Base-by-base conservation (phyloP, 805 yeast genomes). In the Sungouiozyma ichnusensis region DNA sequence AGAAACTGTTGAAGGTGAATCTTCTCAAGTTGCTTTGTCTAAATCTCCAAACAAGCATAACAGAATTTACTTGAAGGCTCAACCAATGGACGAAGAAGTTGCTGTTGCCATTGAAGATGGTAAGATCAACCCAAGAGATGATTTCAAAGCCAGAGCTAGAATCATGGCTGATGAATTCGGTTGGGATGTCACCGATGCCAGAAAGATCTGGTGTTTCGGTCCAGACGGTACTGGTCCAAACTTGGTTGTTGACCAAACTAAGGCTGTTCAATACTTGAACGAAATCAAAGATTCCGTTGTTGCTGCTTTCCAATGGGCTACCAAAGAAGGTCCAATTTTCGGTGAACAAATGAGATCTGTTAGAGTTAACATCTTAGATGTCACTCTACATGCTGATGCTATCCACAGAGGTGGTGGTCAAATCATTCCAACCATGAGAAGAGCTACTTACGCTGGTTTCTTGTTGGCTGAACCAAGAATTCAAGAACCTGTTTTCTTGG, bases 371-470 rank as follows among this genome's bases (percentile, higher is more conserved):
- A 84, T 90, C 67, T 79, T 90, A 76, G 98, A 90, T 81, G 98
- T 90, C 67, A 88, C 96, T 60, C 79, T 90, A 73, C 98, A 90
- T 75, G 95, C 97, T 68, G 98, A 90, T 85, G 96, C 98, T 73
- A 90, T 90, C 75, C 98, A 90, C 85, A 88, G 98, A 85, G 97
- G 97, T 81, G 96, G 94, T 77, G 98, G 97, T 76, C 98, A 90
- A 79, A 81, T 90, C 72, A 87, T 92, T 75, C 97, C 97, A 75
- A 90, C 98, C 73, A 90, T 92, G 97, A 88, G 97, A 82, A 88
- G 97, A 80, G 97, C 81, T 62, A 86, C 97, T 57, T 92, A 85
- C 77, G 98, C 97, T 67, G 86, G 97, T 63, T 77, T 88, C 81
- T 81, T 90, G 68, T 80, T 90, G 70, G 97, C 97, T 71, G 87